Evolutionary conservation across 2,329 filamentous ascomycete genomes (phyloP), one percentile per base, ranked within the genome.

Genomic region (Exophiala alcalophila): DNA sequence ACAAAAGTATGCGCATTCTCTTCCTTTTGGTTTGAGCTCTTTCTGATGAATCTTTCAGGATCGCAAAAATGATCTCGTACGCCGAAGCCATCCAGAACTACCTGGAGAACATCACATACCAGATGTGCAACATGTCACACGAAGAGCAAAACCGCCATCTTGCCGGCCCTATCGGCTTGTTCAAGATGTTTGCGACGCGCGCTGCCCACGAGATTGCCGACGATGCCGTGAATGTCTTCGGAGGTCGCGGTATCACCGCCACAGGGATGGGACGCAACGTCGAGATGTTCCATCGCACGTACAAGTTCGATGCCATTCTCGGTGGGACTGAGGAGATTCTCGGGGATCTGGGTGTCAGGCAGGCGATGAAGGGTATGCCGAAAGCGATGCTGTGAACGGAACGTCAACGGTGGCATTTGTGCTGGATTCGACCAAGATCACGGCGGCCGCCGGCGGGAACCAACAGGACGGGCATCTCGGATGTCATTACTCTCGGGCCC

Each of bases 291-390:
- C 77, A 36, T 41, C 71, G 80, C 16, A 80, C 84, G 55, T 79
- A 83, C 1, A 75, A 5, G 68, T 74, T 3, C 64, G 77, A 40
- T 62, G 76, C 83, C 15, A 81, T 84, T 34, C 81, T 81, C 0
- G 83, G 83, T 36, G 83, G 84, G 1, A 80, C 77, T 2, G 84
- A 88, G 60, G 84, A 88, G 60, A 82, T 88, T 0, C 69, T 87
- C 65, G 67, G 86, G 4, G 83, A 87, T 62, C 64, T 87, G 25
- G 78, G 79, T 1, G 73, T 87, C 3, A 67, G 83, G 11, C 83
- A 87, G 61, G 88, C 87, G 14, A 81, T 92, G 73, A 86, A 83
- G 65, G 76, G 79, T 52, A 90, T 94, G 72, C 88, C 88, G 18
- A 91, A 91, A 69, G 79, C 84, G 16, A 88, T 86, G 76, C 63